Conservation (phyloP, 768 basidiomycete species). For the Tephrocybe sp. region DNA sequence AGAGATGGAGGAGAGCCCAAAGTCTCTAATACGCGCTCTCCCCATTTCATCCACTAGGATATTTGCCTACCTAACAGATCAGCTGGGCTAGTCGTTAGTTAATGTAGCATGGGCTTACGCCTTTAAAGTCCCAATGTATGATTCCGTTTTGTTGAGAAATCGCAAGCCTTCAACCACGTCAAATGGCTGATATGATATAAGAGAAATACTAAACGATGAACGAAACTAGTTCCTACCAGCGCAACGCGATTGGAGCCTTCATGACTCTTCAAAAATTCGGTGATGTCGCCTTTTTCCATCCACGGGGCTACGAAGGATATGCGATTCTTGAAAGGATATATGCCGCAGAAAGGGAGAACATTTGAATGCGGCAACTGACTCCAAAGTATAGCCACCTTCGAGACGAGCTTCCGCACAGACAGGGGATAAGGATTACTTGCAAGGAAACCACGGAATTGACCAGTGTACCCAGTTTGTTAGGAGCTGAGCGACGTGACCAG, state of each 20-base stretch:
- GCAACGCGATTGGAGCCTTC: not conserved
- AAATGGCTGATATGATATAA: slow-evolving; percentile 16
- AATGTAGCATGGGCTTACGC: slow-evolving; percentile 20
- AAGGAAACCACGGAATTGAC: too few species aligned
- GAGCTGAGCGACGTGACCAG: too few species aligned
- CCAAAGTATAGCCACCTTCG: slow-evolving; percentile 1
- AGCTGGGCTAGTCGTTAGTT: not conserved
- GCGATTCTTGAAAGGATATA: not conserved
- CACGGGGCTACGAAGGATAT: slow-evolving; percentile 6
- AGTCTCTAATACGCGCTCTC: slow-evolving; percentile 22
- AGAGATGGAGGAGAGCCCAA: slow-evolving; percentile 20
- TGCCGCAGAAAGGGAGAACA: slow-evolving; percentile 1
- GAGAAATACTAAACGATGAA: not conserved
- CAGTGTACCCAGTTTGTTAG: not conserved
- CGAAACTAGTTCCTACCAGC: not conserved
- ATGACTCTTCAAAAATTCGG: not conserved
- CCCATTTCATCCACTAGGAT: slow-evolving; percentile 19
- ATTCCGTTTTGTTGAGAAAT: slow-evolving; percentile 34
- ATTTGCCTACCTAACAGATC: slow-evolving; percentile 16
- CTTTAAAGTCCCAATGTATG: slow-evolving; percentile 48
- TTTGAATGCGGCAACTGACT: not conserved
- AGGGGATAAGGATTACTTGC: not conserved
- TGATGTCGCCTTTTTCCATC: slow-evolving; percentile 7
- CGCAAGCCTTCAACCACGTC: slow-evolving; percentile 31
- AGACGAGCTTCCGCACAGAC: not conserved